These are phyloP conservation scores for Hydnomerulius pinastri DNA, from an alignment of 768 basidiomycete genomes.

Conservation along the genomic window DNA sequence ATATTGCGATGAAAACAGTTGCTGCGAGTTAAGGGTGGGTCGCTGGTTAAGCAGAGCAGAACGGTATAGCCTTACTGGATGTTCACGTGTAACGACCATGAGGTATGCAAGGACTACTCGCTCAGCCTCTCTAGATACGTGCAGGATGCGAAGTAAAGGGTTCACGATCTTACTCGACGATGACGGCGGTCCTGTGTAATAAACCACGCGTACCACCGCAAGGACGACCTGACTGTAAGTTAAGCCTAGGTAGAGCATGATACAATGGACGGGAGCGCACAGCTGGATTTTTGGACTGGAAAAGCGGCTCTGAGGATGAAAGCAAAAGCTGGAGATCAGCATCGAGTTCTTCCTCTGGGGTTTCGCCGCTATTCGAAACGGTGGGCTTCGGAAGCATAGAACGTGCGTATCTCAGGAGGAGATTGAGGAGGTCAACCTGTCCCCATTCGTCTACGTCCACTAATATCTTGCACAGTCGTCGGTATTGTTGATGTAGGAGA, in stretches of 20 bases:
- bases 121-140: constrained; percentile 69
- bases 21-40: constrained; percentile 16
- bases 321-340: constrained; percentile 76
- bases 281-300: constrained; percentile 86
- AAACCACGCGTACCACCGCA: constrained; percentile 71
- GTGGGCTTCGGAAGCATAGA: constrained; percentile 76
- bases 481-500: constrained; percentile 85
- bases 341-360: constrained; percentile 66
- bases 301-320: constrained; percentile 69
- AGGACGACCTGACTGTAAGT: constrained; percentile 65
- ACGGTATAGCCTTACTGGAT: constrained; percentile 57
- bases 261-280: constrained; percentile 43
- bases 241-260: background rate
- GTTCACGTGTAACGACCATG: constrained; percentile 57
- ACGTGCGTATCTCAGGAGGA: constrained; percentile 81
- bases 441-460: constrained; percentile 98
- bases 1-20: constrained; percentile 62
- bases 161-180: constrained; percentile 57
- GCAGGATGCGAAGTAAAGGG: constrained; percentile 75
- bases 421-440: constrained; percentile 75
- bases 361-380: constrained; percentile 30
- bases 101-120: constrained; percentile 76
- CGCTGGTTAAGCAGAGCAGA: background rate
- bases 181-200: constrained; percentile 67
- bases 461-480: constrained; percentile 79